Base-by-base conservation (phyloP, 2,329 filamentous ascomycete genomes). In the Talaromyces sp. region DNA sequence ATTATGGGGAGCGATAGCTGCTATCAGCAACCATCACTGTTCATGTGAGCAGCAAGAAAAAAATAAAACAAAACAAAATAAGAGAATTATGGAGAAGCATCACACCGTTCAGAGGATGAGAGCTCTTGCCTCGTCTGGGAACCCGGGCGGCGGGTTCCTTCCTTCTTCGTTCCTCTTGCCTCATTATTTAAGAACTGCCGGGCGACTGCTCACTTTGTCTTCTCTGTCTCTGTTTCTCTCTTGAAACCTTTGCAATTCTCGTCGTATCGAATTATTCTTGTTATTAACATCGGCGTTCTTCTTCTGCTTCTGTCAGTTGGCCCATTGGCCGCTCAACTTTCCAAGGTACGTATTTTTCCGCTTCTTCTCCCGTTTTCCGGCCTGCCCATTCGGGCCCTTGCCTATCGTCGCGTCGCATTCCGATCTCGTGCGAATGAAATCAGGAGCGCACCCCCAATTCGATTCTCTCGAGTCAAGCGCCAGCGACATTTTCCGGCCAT, bases 41-140 rank as follows among this genome's bases (percentile, higher is more conserved):
- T 56, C 61, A 63, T 74, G 71, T 73, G 72, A 72, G 64, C 71
- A 64, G 60, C 38, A 67, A 68, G 68, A 65, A 66, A 35, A 46
- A 41, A 50, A 19, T n/a, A 67, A 65, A 64, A 46, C 38, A 31
- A 58, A 26, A 51, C 38, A 54, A 58, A 51, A 49, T 24, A 27
- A 32, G 43, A 54, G 11, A 43, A 55, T 43, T 55, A 59, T 63
- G 62, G 61, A 62, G 61, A 62, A 59, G 46, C 59, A 6, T 55
- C 35, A 29, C 56, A 43, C 43, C 41, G 53, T 50, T 32, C 27
- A 38, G 26, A 52, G 50, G 50, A 49, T 43, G 11, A 46, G 51
- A 59, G 32, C 57, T 53, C 29, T 59, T 59, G 43, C 43, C 43
- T 46, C 43, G 43, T 46, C 43, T 24, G 43, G 43, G n/a, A 46